phyloP scores from a whole-genome alignment of 768 basidiomycete genomes.

The Scleroderma bovista region DNA sequence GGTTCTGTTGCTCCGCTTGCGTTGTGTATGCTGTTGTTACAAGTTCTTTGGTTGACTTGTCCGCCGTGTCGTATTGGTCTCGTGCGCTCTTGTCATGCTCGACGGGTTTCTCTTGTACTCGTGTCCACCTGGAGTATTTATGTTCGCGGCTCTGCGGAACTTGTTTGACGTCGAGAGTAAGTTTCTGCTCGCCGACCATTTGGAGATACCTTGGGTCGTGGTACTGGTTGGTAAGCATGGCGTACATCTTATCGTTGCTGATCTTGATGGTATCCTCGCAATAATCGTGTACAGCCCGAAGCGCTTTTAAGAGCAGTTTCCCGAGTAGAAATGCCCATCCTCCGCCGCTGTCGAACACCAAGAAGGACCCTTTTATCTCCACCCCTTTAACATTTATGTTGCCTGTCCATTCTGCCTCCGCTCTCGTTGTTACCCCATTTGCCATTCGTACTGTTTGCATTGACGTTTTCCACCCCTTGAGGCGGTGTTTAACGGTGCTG shows the following conservation, averaged over 20 bases:
- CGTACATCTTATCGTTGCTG: background rate
- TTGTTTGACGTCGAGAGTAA: background rate
- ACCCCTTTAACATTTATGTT: background rate
- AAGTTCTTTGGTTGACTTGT: no score
- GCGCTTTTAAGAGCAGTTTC: constrained; percentile 20
- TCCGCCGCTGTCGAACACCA: background rate
- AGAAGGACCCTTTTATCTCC: background rate
- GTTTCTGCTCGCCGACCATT: background rate
- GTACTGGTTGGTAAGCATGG: background rate
- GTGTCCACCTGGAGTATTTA: background rate
- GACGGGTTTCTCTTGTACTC: no score
- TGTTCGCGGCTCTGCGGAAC: background rate
- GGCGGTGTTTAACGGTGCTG: background rate
- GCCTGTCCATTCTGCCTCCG: background rate
- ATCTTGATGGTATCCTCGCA: background rate
- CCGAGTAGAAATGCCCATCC: constrained; percentile 26
- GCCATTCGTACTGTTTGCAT: background rate
- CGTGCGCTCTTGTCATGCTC: no score
- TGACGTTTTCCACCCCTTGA: background rate
- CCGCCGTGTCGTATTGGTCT: no score
- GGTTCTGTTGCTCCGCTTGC: no score
- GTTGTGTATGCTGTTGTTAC: no score
- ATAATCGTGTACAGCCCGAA: constrained; percentile 22
- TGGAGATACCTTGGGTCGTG: background rate
- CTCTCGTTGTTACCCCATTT: background rate